Conservation (phyloP, 345 rosid species). For the Iberis pinnata region DNA sequence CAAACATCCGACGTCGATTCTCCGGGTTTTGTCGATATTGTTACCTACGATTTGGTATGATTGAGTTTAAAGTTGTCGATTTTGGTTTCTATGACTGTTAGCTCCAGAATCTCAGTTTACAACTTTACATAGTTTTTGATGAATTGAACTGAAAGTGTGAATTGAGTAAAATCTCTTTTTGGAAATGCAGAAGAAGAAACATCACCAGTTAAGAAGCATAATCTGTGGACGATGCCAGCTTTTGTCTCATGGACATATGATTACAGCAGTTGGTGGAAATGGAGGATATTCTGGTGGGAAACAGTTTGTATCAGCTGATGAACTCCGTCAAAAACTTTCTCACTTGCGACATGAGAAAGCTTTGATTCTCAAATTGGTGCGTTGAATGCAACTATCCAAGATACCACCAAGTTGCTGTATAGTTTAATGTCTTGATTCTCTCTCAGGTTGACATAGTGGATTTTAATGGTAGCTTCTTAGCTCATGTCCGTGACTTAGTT, state of each 20-base stretch:
- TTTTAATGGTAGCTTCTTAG: slow-evolving; percentile 87
- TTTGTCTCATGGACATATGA: slow-evolving; percentile 91
- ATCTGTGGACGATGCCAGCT: slow-evolving; percentile 87
- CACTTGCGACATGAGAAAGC: slow-evolving; percentile 71
- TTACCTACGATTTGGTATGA: slow-evolving; percentile 66
- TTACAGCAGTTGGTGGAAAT: slow-evolving; percentile 94
- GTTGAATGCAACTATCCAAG: slow-evolving; percentile 4
- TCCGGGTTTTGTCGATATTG: slow-evolving; percentile 68
- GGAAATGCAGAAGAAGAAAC: slow-evolving; percentile 93
- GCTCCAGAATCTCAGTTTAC: neutral
- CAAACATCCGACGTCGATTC: slow-evolving; percentile 65
- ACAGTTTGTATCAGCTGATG: slow-evolving; percentile 78
- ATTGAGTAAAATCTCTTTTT: neutral
- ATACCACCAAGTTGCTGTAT: neutral
- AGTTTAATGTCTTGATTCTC: too few relatives aligned
- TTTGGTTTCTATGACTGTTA: too few relatives aligned
- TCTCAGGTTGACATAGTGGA: slow-evolving; percentile 80
- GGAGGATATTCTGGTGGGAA: slow-evolving; percentile 93
- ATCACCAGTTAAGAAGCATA: slow-evolving; percentile 80
- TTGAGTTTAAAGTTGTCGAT: neutral
- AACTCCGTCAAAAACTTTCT: slow-evolving; percentile 81
- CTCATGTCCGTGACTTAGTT: slow-evolving; percentile 83
- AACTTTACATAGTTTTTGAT: neutral
- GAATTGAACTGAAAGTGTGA: neutral
- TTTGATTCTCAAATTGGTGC: slow-evolving; percentile 74